Conservation (phyloP, 768 basidiomycete species). For the Leccinum longicurvipes region DNA sequence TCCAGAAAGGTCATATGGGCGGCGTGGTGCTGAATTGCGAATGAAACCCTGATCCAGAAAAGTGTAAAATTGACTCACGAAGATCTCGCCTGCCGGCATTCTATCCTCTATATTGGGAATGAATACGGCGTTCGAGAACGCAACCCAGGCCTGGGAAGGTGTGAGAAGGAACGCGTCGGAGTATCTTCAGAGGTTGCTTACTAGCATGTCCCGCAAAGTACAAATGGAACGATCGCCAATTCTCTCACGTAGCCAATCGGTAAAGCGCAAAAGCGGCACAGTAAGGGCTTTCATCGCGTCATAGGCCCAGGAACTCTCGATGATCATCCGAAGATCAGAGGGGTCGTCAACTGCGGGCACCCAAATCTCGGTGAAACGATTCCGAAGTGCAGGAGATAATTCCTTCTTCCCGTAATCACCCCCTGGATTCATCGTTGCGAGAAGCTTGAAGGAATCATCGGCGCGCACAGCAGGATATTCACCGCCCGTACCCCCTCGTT, state of each 20-base stretch:
- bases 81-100: constrained; percentile 52
- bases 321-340: constrained; percentile 73
- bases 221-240: constrained; percentile 63
- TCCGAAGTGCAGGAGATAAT: constrained; percentile 91
- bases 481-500: constrained; percentile 76
- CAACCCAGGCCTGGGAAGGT: constrained; percentile 75
- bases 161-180: neutral
- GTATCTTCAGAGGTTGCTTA: constrained; percentile 34
- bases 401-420: constrained; percentile 99
- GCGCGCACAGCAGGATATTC: constrained; percentile 69
- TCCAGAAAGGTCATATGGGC: constrained; percentile 92
- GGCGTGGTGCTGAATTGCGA: constrained; percentile 69
- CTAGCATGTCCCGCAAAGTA: constrained; percentile 86
- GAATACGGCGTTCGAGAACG: constrained; percentile 72
- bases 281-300: constrained; percentile 56
- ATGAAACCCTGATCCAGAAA: constrained; percentile 10
- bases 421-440: constrained; percentile 99
- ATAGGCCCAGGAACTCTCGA: constrained; percentile 64
- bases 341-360: constrained; percentile 80
- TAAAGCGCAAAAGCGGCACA: constrained; percentile 65
- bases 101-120: constrained; percentile 24
- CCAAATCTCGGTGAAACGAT: constrained; percentile 99
- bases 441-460: constrained; percentile 70
- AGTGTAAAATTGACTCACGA: constrained; percentile 48
- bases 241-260: constrained; percentile 68